phyloP scores from a whole-genome alignment of 2,329 filamentous ascomycete species.

The Alternaria ventricosa region DNA sequence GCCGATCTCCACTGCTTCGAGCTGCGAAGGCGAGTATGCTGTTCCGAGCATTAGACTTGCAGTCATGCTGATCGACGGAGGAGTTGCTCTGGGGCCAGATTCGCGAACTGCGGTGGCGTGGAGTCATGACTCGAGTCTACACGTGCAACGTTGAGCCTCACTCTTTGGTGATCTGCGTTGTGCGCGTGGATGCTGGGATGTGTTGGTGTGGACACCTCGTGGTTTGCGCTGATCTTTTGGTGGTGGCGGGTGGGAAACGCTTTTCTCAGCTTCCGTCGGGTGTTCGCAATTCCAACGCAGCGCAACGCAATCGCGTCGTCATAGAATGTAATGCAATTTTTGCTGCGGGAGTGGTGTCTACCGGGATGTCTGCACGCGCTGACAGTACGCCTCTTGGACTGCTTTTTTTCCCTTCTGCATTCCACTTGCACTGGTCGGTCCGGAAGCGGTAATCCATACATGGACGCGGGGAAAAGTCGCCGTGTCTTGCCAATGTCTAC shows the following conservation, averaged over 20 bases:
- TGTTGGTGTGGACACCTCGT: not conserved
- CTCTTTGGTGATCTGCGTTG: not conserved
- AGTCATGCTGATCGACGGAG: not conserved
- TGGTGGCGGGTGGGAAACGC: not conserved
- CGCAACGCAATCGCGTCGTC: not conserved
- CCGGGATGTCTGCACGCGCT: not conserved
- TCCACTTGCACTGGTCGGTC: not conserved
- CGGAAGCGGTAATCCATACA: not conserved
- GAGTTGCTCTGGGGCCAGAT: not conserved
- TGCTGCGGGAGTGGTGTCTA: not conserved
- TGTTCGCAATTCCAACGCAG: not conserved
- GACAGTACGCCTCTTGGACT: not conserved
- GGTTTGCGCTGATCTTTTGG: not conserved
- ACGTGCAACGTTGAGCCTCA: conserved; percentile 13
- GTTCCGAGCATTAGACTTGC: not conserved
- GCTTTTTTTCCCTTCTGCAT: not conserved
- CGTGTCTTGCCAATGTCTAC: not conserved
- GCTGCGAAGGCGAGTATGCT: not conserved
- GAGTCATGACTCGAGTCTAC: not conserved
- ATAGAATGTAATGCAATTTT: not conserved
- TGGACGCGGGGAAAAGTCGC: not conserved
- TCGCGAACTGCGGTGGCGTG: not conserved
- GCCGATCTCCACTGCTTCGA: not conserved
- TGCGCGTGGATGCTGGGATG: conserved; percentile 1
- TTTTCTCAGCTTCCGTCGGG: not conserved